A percentile compares a stretch with the other conserved stretches of the same genome.
Evolutionary conservation across 2,329 filamentous ascomycete genomes (phyloP).

Genomic region (Paecilomyces sp.): DNA sequence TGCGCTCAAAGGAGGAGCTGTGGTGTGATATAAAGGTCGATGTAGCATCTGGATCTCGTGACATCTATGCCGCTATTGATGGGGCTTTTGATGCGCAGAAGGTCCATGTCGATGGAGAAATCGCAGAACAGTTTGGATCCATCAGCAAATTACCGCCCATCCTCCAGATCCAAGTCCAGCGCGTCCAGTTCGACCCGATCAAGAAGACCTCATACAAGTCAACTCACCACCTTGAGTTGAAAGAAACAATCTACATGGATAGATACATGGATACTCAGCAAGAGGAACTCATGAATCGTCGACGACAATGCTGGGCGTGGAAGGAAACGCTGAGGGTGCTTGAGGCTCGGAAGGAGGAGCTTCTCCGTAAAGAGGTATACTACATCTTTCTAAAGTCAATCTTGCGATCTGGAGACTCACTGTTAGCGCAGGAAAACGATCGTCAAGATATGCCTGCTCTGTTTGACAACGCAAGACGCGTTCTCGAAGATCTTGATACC

Average conservation of each 20-base stretch:
- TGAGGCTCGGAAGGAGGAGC: conserved; percentile 38
- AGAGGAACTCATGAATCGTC: conserved; percentile 55
- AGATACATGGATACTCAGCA: conserved; percentile 66
- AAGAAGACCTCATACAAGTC: conserved; percentile 61
- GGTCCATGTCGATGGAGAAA: conserved; percentile 57
- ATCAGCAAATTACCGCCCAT: conserved; percentile 75
- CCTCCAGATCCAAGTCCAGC: conserved; percentile 81
- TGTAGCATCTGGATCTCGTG: conserved; percentile 51
- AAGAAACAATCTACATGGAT: conserved; percentile 77
- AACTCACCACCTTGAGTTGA: conserved; percentile 68
- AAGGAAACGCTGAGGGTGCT: conserved; percentile 57
- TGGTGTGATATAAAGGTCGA: conserved; percentile 59
- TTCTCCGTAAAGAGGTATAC: conserved; percentile 30
- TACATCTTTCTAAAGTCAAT: conserved; percentile 11
- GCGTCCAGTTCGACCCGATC: conserved; percentile 63
- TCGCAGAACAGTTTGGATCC: conserved; percentile 59
- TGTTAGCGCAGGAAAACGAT: conserved; percentile 12
- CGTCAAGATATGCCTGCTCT: conserved; percentile 22
- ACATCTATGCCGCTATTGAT: conserved; percentile 78
- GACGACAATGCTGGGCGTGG: conserved; percentile 67
- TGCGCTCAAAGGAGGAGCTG: conserved; percentile 47
- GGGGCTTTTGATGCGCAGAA: conserved; percentile 75
- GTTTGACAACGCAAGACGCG: conserved; percentile 31
- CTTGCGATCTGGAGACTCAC: conserved; percentile 7
- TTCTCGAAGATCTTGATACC: conserved; percentile 35